A percentile compares a stretch with the other conserved stretches of the same genome.
These are phyloP conservation scores for Fusarium sacchari DNA, from an alignment of 2,329 filamentous ascomycete genomes.

Conservation along the genomic window DNA sequence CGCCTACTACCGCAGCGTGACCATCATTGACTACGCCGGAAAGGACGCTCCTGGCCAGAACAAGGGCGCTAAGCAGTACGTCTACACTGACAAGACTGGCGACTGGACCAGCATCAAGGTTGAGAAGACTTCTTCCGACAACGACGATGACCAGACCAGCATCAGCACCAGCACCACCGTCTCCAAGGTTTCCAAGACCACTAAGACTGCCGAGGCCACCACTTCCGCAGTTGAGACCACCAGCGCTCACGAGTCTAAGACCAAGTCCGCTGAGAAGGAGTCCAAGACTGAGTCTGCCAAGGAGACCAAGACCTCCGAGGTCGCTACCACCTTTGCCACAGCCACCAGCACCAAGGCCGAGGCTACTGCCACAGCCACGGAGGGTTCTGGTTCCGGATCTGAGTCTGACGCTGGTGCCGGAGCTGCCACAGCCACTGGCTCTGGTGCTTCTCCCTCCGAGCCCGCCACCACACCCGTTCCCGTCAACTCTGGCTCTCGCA, in stretches of 20 bases:
- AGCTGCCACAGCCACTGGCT: conserved; percentile 15
- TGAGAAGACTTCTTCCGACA: conserved; percentile 50
- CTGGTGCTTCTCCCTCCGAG: conserved; percentile 20
- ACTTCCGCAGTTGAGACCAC: conserved; percentile 22
- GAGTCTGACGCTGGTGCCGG: conserved; percentile 18
- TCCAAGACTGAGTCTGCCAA: conserved; percentile 9
- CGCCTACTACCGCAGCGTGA: conserved; percentile 67
- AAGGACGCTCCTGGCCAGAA: conserved; percentile 51
- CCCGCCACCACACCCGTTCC: conserved; percentile 28
- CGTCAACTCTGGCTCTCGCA: conserved; percentile 42
- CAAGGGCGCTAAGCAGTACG: conserved; percentile 60
- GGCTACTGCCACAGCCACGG: conserved; percentile 22
- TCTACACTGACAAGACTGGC: conserved; percentile 61
- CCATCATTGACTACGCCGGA: conserved; percentile 65
- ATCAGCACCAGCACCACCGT: conserved; percentile 33
- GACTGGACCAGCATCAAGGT: conserved; percentile 63
- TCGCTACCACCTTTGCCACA: conserved; percentile 34
- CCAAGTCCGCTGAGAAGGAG: conserved; percentile 14
- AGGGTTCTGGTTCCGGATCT: conserved; percentile 19
- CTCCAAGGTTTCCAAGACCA: conserved; percentile 23
- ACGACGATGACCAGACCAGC: conserved; percentile 33
- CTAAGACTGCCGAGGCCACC: conserved; percentile 19
- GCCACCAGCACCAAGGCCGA: conserved; percentile 12
- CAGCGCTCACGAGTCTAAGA: conserved; percentile 24
- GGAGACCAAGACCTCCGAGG: conserved; percentile 19